Evolutionary conservation across 768 basidiomycete genomes (phyloP), one percentile per base, ranked within the genome.

Genomic region (Suillus decipiens): DNA sequence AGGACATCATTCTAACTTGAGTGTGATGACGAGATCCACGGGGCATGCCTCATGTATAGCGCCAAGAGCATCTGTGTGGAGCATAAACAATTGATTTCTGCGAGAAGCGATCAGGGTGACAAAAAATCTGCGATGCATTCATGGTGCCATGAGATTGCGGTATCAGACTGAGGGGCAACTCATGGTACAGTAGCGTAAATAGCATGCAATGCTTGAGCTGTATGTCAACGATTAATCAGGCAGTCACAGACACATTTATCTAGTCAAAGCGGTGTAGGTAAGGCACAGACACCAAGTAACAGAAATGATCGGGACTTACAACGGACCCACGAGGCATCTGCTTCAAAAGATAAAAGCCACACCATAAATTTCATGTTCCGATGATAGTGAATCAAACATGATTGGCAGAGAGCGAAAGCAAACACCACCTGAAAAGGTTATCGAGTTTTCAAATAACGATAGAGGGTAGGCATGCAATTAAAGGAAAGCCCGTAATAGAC

Each of bases 151-250:
- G 31, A 10, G 31, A 19, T 31, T 53, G 17, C 19, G 11, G 11
- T 12, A 53, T 53, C 28, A 10, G 31, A 53, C 19, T 6, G 10
- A n/a, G 19, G 5, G 10, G 31, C 11, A 33, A 53, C 51, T 53
- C 51, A n/a, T 53, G 33, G 37, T 28, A 28, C 56, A 41, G 39
- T 19, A n/a, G 15, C 24, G 28, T 28, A 28, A 10, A 39, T 57
- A 39, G 24, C 24, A 39, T 57, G 41, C 56, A 57, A 42, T 57
- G 37, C 39, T 41, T 28, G 56, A 41, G 56, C 39, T 41, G 56
- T 28, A 19, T 57, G 37, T 41, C 11, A 41, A 42, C 10, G 37
- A 41, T 57, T 11, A 57, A 28, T 57, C 39, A 41, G 37, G 55
- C 17, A 39, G 54, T 55, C 34, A 53, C 31, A 17, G 22, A 56